Evolutionary conservation across 129 eudicot species (phyloP), one percentile per base, ranked within the genome.

Genomic region (Daucus carota): DNA sequence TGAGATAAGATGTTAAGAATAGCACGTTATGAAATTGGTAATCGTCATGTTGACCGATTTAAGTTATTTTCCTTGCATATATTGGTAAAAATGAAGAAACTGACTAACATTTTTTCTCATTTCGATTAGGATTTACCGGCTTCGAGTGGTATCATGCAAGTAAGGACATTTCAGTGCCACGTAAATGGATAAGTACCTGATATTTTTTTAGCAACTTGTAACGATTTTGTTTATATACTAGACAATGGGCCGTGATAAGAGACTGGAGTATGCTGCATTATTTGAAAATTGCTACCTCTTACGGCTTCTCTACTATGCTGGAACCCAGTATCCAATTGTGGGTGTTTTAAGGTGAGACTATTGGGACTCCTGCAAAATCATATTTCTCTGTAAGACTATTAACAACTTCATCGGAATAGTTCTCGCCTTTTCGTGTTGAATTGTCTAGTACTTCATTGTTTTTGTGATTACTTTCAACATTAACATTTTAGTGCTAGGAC

Each of bases 101-200:
- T 85, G 68, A 83, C 59, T 22, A 14, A 47, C 66, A 48, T 74
- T 52, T 54, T 40, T 73, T 78, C 76, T 54, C 72, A 46, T 81
- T 46, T 82, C 83, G 75, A 59, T 66, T 80, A 94, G 99, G 99
- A 94, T 82, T 83, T 94, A 76, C 99, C 99, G 32, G 93, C 84
- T 74, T 91, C 99, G 76, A 94, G 99, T 77, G 99, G 99, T 67
- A 88, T 91, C 69, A 94, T 94, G 99, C 99, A 94, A 85, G 99
- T 91, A 87, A 91, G 96, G 81, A 70, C 47, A 72, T 4, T 73
- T 57, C 54, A 73, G 50, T 72, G 68, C 52, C 28, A 36, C 31
- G 24, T 71, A 40, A 28, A 36, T 81, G n/a, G 59, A 28, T 33
- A 67, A 41, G 33, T 70, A 73, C 24, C 73, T 46, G 73, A 69